Percentiles rank a stretch among this genome's conserved stretches.
phyloP scores from a whole-genome alignment of 2,329 filamentous ascomycete species.

The Stachybotrys echinatus region DNA sequence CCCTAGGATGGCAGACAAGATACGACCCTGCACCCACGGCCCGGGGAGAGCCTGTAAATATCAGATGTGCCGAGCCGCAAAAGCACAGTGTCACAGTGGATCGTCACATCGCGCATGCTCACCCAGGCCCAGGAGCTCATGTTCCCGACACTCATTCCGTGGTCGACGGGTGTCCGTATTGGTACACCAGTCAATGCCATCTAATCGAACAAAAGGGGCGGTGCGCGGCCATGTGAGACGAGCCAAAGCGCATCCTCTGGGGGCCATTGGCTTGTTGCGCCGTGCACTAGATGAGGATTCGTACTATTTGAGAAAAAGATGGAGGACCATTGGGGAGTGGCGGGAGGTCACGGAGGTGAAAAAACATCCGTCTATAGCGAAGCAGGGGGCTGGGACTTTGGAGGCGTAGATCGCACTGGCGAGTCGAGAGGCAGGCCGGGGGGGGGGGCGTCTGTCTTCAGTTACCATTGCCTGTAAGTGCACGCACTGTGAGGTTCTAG shows the following conservation, averaged over 20 bases:
- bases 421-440: too few species aligned
- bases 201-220: too few species aligned
- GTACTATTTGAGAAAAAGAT: background rate
- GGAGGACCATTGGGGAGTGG: background rate
- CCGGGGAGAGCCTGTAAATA: background rate
- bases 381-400: background rate
- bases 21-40: background rate
- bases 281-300: background rate
- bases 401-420: background rate
- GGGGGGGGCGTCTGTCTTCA: background rate
- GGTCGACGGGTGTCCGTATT: too few species aligned
- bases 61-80: background rate
- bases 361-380: background rate
- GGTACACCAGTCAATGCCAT: too few species aligned
- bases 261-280: background rate
- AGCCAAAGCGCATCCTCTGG: background rate
- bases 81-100: background rate
- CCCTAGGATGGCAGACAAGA: background rate
- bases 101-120: background rate
- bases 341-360: background rate
- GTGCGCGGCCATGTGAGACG: too few species aligned
- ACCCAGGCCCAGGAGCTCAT: background rate
- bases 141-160: too few species aligned
- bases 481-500: background rate
- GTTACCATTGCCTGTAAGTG: background rate